Percentiles rank a stretch among this genome's conserved stretches.
Conservation (phyloP, 176 grass and related monocot species). For the Phragmites australis region DNA sequence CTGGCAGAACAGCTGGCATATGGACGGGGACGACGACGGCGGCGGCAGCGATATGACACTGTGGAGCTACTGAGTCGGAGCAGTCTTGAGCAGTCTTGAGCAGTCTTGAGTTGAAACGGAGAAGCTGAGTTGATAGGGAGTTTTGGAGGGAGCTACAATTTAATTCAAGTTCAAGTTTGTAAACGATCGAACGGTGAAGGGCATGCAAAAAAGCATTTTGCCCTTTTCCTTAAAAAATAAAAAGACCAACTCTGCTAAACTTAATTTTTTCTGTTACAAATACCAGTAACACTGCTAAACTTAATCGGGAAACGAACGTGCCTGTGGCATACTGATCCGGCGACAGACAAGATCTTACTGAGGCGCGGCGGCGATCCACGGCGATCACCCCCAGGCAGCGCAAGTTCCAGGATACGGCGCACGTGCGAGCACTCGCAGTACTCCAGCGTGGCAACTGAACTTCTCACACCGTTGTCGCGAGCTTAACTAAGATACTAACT, state of each 20-base stretch:
- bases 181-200: constrained; percentile 18
- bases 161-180: not conserved
- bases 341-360: constrained; percentile 9
- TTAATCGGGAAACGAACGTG: not conserved
- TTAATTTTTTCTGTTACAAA: not conserved
- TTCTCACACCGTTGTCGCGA: not conserved
- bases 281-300: not conserved
- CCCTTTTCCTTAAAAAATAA: constrained; percentile 5
- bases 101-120: not conserved
- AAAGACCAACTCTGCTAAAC: not conserved
- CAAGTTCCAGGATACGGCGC: constrained; percentile 2
- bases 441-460: too few relatives aligned
- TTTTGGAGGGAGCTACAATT: not conserved
- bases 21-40: constrained; percentile 43
- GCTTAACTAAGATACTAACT: constrained; percentile 3
- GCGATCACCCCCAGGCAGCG: not conserved
- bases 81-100: too few relatives aligned
- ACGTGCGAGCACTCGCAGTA: too few relatives aligned
- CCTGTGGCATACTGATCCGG: not conserved
- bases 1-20: constrained; percentile 29
- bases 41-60: constrained; percentile 42
- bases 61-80: constrained; percentile 59
- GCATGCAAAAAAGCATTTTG: not conserved
- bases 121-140: too few relatives aligned
- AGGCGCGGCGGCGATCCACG: not conserved